Base-by-base conservation (phyloP, 2,329 filamentous ascomycete species). In the Lithohypha guttulata region DNA sequence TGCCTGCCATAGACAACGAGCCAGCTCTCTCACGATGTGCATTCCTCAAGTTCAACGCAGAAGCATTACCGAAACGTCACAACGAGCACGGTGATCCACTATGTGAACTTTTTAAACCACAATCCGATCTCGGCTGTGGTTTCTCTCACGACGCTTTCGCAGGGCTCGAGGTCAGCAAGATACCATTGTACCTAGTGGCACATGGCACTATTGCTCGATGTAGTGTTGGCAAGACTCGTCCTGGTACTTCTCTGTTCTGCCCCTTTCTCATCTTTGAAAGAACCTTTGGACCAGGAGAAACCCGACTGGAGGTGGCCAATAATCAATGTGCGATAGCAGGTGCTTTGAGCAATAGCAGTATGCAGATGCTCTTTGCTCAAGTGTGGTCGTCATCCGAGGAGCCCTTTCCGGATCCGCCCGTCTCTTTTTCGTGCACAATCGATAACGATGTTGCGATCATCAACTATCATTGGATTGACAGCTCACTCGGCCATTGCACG, bases 311-410 rank as follows among this genome's bases (percentile, higher is more conserved):
- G 19, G 22, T 28, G 6, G 47, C 47, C 9, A 49, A 47, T 31
- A 49, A 49, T 25, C 44, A 47, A 28, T 49, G 45, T 28, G 47
- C 42, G 6, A 42, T 47, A n/a, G 42, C 28, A n/a, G 47, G 47
- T 3, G 35, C 47, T 4, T 47, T 38, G 34, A 39, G 23, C 15
- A 31, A 34, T n/a, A 39, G 47, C 2, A 26, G 39, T 3, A 26
- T 47, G 11, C 47, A 47, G 29, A 45, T 47, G 44, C 29, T 49
- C 4, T 46, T 47, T 23, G 40, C 34, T 6, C 31, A 34, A 34
- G 40, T 42, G 4, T 42, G 31, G 29, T 39, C 21, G 15, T 20
- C 7, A 9, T 10, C 17, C 20, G 42, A 29, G 9, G 9, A 26
- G 4, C 34, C 31, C 17, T 35, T 33, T 15, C 29, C 42, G 5